Evolutionary conservation across 257 asterid genomes (phyloP).

Genomic region (Dorcoceras hygrometricum): DNA sequence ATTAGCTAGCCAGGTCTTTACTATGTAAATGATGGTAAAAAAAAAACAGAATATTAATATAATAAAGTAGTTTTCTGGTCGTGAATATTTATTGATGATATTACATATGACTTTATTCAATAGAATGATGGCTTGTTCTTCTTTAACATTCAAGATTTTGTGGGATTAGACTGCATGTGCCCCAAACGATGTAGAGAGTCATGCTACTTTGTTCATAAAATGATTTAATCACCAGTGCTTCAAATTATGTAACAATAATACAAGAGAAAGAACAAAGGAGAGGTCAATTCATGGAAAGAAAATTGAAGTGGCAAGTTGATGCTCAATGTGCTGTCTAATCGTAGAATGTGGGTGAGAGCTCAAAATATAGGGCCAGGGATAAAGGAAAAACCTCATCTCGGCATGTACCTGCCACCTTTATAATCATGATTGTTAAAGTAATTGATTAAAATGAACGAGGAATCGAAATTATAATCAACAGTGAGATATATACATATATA

Average conservation of each 20-base stretch:
- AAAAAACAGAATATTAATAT: too few relatives aligned
- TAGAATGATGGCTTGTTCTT: not conserved
- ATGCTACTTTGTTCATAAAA: not conserved
- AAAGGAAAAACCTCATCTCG: not conserved
- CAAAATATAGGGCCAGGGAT: not conserved
- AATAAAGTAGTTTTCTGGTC: too few relatives aligned
- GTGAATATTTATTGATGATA: not conserved
- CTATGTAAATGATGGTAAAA: not conserved
- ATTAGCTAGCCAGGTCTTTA: not conserved
- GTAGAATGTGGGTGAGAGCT: constrained; percentile 1
- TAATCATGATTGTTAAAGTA: too few relatives aligned
- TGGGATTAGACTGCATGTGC: too few relatives aligned
- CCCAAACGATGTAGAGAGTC: too few relatives aligned
- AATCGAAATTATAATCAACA: too few relatives aligned
- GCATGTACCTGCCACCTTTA: not conserved
- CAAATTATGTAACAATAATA: constrained; percentile 20
- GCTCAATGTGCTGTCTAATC: constrained; percentile 22
- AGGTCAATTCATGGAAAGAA: constrained; percentile 21
- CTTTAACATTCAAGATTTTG: too few relatives aligned
- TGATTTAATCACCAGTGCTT: not conserved
- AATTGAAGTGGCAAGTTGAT: constrained; percentile 21
- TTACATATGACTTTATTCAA: not conserved
- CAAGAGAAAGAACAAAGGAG: constrained; percentile 12
- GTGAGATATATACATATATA: not conserved
- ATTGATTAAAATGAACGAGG: too few relatives aligned